Conservation (phyloP, 1,139 yeast genomes). For the Williopsis jadinii region DNA sequence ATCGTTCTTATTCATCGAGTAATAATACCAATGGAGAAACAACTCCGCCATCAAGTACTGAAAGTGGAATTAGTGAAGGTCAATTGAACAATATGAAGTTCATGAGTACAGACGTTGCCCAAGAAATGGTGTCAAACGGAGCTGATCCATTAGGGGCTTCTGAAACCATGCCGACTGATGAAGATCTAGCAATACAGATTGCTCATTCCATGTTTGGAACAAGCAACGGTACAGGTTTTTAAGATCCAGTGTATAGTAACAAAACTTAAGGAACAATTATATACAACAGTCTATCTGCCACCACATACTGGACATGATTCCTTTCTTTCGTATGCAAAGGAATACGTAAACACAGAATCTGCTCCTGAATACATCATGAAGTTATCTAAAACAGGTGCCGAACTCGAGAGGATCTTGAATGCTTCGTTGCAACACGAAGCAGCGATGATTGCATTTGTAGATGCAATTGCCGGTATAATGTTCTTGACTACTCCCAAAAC, state of each 20-base stretch:
- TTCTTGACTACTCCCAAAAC: slow-evolving; percentile 88
- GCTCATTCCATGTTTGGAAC: slow-evolving; percentile 22
- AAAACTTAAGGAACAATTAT: too few species aligned
- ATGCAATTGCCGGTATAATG: slow-evolving; percentile 90
- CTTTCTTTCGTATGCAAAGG: slow-evolving; percentile 55
- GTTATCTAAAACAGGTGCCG: slow-evolving; percentile 64
- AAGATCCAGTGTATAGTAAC: too few species aligned
- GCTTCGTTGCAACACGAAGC: slow-evolving; percentile 89
- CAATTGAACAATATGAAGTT: too few species aligned
- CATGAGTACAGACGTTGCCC: too few species aligned
- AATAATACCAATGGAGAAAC: too few species aligned
- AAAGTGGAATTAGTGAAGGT: too few species aligned
- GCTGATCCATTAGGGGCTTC: too few species aligned
- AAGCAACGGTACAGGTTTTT: too few species aligned
- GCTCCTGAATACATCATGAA: slow-evolving; percentile 87
- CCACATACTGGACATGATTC: slow-evolving; percentile 76
- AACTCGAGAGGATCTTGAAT: slow-evolving; percentile 64
- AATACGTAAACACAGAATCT: slow-evolving; percentile 67
- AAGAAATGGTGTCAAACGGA: too few species aligned
- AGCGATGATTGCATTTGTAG: slow-evolving; percentile 90
- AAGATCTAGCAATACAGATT: slow-evolving; percentile 20
- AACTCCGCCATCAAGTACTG: too few species aligned
- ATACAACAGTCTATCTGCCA: slow-evolving; percentile 4
- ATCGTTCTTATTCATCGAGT: too few species aligned
- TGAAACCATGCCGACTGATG: slow-evolving; percentile 3